Percentiles rank a stretch among this genome's conserved stretches.
These are phyloP conservation scores for Iris macrosiphon DNA, from an alignment of 106 monocot genomes.

Conservation along the genomic window DNA sequence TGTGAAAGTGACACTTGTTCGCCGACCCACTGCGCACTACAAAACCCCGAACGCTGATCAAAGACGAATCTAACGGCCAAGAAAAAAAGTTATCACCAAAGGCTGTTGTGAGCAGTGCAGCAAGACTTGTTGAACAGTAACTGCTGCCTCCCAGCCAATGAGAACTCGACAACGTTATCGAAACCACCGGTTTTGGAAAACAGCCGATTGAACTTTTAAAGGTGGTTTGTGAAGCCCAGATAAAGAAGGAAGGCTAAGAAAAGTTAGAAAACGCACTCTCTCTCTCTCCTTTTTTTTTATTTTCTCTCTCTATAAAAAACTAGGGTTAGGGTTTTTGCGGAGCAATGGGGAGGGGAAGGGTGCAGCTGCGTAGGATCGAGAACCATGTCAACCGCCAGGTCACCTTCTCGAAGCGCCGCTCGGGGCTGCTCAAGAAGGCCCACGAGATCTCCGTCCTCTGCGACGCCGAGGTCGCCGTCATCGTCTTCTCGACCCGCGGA, in stretches of 20 bases:
- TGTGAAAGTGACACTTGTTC: too few species aligned
- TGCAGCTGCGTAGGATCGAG: slow-evolving; percentile 66
- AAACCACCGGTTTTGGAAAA: slow-evolving; percentile 3
- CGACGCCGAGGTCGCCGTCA: slow-evolving; percentile 63
- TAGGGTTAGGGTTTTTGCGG: not conserved
- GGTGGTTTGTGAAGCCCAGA: too few species aligned
- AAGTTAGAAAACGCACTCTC: too few species aligned
- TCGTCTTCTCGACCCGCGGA: slow-evolving; percentile 67
- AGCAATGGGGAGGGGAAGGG: slow-evolving; percentile 57
- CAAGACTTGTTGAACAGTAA: not conserved
- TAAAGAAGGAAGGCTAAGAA: too few species aligned
- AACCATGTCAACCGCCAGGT: slow-evolving; percentile 69
- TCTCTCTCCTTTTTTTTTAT: not conserved
- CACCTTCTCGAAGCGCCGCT: slow-evolving; percentile 65
- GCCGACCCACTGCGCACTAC: too few species aligned
- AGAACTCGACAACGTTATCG: slow-evolving; percentile 2
- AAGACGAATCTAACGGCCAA: too few species aligned
- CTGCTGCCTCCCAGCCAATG: not conserved
- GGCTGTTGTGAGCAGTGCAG: not conserved
- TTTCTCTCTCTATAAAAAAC: too few species aligned
- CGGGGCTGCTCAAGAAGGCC: slow-evolving; percentile 64
- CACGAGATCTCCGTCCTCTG: slow-evolving; percentile 75
- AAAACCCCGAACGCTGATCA: too few species aligned
- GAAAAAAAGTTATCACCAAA: too few species aligned
- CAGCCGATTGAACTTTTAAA: not conserved